Conservation (phyloP, 1,139 yeast genomes). For the Magnusiomyces paraingens region DNA sequence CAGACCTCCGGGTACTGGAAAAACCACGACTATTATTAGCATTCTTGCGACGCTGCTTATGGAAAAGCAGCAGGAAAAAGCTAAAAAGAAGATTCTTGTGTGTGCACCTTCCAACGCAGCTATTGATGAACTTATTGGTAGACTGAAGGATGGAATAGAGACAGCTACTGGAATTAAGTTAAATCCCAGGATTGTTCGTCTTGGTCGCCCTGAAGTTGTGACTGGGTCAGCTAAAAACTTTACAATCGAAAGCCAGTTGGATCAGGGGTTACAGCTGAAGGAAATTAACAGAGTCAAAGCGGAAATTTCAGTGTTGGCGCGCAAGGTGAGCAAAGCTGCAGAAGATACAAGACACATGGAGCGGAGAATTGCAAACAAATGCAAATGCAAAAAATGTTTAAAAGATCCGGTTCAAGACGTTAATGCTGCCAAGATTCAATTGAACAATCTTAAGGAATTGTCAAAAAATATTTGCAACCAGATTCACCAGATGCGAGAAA, state of each 20-base stretch:
- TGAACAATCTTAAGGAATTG: too few relatives aligned
- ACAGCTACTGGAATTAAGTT: constrained; percentile 48
- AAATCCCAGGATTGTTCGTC: constrained; percentile 71
- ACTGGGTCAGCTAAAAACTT: constrained; percentile 75
- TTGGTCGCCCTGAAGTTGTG: constrained; percentile 87
- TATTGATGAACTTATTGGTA: constrained; percentile 84
- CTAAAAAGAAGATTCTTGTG: constrained; percentile 50
- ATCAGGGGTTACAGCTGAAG: constrained; percentile 48
- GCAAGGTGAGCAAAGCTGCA: too few relatives aligned
- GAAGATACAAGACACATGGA: constrained; percentile 31
- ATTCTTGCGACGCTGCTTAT: constrained; percentile 71
- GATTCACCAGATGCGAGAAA: not conserved
- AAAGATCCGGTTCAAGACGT: too few relatives aligned
- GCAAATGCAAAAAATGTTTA: constrained; percentile 34
- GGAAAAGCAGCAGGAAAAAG: constrained; percentile 25
- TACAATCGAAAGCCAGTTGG: constrained; percentile 84
- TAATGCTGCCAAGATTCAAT: too few relatives aligned
- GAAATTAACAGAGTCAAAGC: constrained; percentile 27
- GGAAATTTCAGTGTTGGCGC: too few relatives aligned
- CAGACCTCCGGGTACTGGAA: constrained; percentile 92
- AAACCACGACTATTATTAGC: constrained; percentile 90
- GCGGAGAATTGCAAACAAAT: constrained; percentile 45
- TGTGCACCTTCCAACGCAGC: constrained; percentile 99
- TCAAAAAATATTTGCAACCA: not conserved
- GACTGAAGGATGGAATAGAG: constrained; percentile 68